Evolutionary conservation across 768 basidiomycete genomes (phyloP).

Genomic region (Amanita brunnescens): DNA sequence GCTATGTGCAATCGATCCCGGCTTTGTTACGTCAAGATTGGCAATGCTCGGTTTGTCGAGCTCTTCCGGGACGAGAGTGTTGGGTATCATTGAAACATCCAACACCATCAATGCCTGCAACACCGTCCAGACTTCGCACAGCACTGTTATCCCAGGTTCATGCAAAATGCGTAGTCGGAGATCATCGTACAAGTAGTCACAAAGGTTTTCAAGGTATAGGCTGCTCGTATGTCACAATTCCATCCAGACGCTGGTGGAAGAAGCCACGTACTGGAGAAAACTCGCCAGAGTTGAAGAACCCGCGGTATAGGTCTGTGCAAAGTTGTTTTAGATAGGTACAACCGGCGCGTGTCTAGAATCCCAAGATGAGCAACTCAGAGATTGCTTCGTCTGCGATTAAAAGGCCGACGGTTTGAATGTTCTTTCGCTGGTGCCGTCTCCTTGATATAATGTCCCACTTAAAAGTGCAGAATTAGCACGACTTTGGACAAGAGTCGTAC

Average conservation of each 20-base stretch:
- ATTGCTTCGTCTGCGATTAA: constrained; percentile 81
- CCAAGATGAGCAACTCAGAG: no score
- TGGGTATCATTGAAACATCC: constrained; percentile 44
- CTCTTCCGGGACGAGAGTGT: constrained; percentile 22
- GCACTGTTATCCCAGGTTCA: constrained; percentile 75
- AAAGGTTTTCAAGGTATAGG: constrained; percentile 82
- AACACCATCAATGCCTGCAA: constrained; percentile 94
- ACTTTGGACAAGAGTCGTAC: no score
- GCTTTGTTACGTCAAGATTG: constrained; percentile 24
- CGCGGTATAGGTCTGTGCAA: constrained; percentile 70
- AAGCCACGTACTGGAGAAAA: constrained; percentile 33
- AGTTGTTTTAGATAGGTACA: no score
- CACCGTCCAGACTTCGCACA: constrained; percentile 95
- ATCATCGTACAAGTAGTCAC: constrained; percentile 93
- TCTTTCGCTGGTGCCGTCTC: no score
- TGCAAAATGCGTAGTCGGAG: constrained; percentile 93
- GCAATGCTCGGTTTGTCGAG: constrained; percentile 29
- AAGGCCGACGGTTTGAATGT: no score
- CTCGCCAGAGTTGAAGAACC: constrained; percentile 88
- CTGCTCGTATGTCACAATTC: constrained; percentile 37
- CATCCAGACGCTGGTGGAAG: no score
- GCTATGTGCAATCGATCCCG: constrained; percentile 62
- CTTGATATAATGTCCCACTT: no score
- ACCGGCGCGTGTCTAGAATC: no score
- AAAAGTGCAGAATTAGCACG: no score